Evolutionary conservation across 805 yeast species (phyloP), one percentile per base, ranked within the genome.

Genomic region (Kodamaea hsintzibuensis): DNA sequence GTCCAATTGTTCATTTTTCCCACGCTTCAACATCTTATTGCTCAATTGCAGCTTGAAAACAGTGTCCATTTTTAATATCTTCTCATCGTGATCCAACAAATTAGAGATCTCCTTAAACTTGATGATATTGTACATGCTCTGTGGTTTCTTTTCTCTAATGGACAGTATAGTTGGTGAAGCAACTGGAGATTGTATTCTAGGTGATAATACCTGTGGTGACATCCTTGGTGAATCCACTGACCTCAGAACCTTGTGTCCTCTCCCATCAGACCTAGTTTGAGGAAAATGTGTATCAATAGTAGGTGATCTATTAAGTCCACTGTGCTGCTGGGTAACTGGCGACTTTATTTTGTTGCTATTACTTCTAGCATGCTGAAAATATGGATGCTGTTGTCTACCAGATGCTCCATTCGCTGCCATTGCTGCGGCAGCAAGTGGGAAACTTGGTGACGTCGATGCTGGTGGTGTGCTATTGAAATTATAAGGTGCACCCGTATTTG

Each of bases 61-160:
- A 2, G 63, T 66, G 54, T 74, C 79, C 61, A 76, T 63, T 54
- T 76, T 76, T 43, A 76, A 60, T 17, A 76, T 73, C 57, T 74
- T 74, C 50, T 76, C 80, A 19, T 67, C 64, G 4, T 68, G 61
- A 1, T 58, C 57, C 25, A 76, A 60, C 12, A 76, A 57, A 0
- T 60, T 59, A 1, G 74, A 67, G 10, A 76, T 62, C 43, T 74
- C 79, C 27, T 62, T 66, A 51, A 75, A 66, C 27, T 64, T 68
- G 35, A 75, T 67, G 9, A 51, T 43, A 14, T 57, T 50, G 48
- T 42, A 27, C 33, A 33, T 16, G 39, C 16, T 38, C 19, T 30
- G 47, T 22, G 37, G 37, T 30, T 30, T 8, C 35, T 30, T 30
- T 30, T 30, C 35, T 30, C 35, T 30, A 12, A 12, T 12, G 2